Evolutionary conservation across 495 filamentous ascomycete species (phyloP), one percentile per base, ranked within the genome.

Genomic region (Annulohypoxylon bovei): DNA sequence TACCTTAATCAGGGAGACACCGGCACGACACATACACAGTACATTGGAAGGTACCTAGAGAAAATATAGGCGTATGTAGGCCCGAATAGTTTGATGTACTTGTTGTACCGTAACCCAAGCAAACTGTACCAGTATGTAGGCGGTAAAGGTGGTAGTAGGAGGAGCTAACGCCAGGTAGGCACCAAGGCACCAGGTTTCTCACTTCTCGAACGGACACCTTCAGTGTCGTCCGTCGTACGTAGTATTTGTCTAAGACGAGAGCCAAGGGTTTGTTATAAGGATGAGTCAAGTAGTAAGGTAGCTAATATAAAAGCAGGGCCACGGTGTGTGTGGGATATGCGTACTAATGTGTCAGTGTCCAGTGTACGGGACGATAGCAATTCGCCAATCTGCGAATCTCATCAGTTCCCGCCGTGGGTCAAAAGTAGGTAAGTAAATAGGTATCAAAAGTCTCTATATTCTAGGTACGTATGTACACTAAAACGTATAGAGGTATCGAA

Each of bases 361-460:
- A 52, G 2, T 4, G 46, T 11, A n/a, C 14, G 46, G 46, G 59
- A 32, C 65, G 39, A 40, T 60, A 62, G 28, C 27, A 63, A 63
- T 68, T 72, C 70, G 60, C 65, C 37, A 63, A 65, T 68, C 64
- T 67, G 59, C 54, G 60, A 68, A 68, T 72, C 55, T 68, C 60
- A 49, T 54, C 60, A 62, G 59, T 68, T 28, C 35, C 44, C 59
- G 58, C 57, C 57, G 69, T 68, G 59, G 64, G 64, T 53, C 64
- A 64, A 16, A 28, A 16, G 9, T 2, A 37, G 9, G 33, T 32
- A 32, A 32, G 60, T 64, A 20, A 20, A 22, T 28, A 25, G 20
- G 30, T 6, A 62, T 35, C 37, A 40, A 11, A 40, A 6, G 12
- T n/a, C 5, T 40, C 37, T 40, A 32, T 32, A 32, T 8, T 28